phyloP scores from a whole-genome alignment of 257 asterid genomes.

The Marsdenia floribunda region DNA sequence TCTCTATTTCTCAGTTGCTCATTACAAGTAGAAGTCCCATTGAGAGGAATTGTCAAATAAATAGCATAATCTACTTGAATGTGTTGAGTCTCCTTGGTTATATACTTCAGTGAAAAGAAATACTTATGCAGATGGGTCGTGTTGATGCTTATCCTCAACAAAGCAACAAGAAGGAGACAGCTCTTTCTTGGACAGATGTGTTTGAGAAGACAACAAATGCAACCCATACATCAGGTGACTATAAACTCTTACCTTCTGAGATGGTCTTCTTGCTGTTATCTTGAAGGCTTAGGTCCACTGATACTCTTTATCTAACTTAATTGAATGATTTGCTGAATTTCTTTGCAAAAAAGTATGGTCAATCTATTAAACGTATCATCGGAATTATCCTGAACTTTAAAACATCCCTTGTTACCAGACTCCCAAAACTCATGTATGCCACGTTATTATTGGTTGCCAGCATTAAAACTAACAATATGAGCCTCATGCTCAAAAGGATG shows the following conservation, averaged over 20 bases:
- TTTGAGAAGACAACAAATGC: slow-evolving; percentile 39
- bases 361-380: not conserved
- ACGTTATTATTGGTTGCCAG: not conserved
- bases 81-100: not conserved
- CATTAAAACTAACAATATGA: not conserved
- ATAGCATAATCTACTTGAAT: not conserved
- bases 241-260: not conserved
- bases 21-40: not conserved
- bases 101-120: not conserved
- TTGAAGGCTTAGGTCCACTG: not conserved
- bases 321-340: not conserved
- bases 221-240: slow-evolving; percentile 42
- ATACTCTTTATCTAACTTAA: not conserved
- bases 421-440: not conserved
- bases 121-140: slow-evolving; percentile 69
- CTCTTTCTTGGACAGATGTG: slow-evolving; percentile 81
- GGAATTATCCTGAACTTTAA: not conserved
- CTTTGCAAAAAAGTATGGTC: not conserved
- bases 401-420: not conserved
- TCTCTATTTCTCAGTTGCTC: not conserved
- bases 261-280: slow-evolving; percentile 1
- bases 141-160: slow-evolving; percentile 68
- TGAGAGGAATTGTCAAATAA: not conserved
- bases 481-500: not conserved
- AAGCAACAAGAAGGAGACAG: slow-evolving; percentile 56